Conservation (phyloP, 148 eudicot species). For the Rhododendron simsii region DNA sequence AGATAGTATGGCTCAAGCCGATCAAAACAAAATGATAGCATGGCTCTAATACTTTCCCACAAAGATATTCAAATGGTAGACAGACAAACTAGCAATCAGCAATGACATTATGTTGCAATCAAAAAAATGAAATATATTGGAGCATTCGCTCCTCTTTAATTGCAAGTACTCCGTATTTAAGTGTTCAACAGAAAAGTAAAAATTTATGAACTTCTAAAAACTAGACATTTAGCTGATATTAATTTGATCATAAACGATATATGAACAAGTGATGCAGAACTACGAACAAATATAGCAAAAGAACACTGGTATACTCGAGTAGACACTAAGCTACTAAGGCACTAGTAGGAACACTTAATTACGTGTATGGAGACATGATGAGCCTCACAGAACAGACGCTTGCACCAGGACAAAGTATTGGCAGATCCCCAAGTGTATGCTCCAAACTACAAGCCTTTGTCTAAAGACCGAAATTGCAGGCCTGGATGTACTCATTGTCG, state of each 20-base stretch:
- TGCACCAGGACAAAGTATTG: slow-evolving; percentile 26
- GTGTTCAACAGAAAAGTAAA: background rate
- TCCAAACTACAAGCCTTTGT: slow-evolving; percentile 1
- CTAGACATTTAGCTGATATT: background rate
- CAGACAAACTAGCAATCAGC: background rate
- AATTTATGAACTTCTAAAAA: background rate
- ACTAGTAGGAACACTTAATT: slow-evolving; percentile 11
- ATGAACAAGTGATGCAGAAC: slow-evolving; percentile 26
- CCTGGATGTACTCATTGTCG: slow-evolving; percentile 74
- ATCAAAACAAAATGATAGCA: too few relatives aligned
- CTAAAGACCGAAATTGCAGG: slow-evolving; percentile 78
- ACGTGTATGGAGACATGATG: slow-evolving; percentile 27
- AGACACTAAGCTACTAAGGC: slow-evolving; percentile 19
- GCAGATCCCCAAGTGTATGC: slow-evolving; percentile 19
- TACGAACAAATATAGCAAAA: slow-evolving; percentile 13
- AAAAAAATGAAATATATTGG: background rate
- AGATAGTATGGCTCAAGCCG: background rate
- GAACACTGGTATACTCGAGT: slow-evolving; percentile 14
- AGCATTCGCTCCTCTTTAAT: background rate
- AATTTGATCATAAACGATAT: background rate
- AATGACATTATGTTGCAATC: background rate
- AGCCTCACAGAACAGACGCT: slow-evolving; percentile 25
- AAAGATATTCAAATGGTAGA: background rate
- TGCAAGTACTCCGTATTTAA: background rate
- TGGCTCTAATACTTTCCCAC: background rate